A percentile compares a stretch with the other conserved stretches of the same genome.
phyloP scores from a whole-genome alignment of 768 basidiomycete genomes.

The Collybia mongolica region DNA sequence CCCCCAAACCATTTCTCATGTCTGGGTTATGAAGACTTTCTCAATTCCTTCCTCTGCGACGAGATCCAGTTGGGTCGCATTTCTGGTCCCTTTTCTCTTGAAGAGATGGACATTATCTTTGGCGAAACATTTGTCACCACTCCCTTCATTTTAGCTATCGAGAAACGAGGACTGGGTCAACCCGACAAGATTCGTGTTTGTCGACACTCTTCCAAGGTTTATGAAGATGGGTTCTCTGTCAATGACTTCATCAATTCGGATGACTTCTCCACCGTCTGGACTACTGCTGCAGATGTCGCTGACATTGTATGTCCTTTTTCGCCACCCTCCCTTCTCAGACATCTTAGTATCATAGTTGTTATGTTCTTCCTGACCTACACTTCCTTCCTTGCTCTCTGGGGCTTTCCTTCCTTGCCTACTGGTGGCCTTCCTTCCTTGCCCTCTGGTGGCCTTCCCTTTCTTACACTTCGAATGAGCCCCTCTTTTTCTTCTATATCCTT shows the following conservation, averaged over 20 bases:
- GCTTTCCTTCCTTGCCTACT: no score
- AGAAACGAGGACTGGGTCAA: background rate
- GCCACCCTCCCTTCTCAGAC: background rate
- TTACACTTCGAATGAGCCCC: background rate
- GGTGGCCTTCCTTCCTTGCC: background rate
- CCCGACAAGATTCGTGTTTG: background rate
- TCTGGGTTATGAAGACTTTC: background rate
- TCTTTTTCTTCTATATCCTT: background rate
- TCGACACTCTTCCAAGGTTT: background rate
- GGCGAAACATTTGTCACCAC: conserved; percentile 1
- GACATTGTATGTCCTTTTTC: background rate
- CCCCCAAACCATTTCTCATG: conserved; percentile 1
- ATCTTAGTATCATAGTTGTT: no score
- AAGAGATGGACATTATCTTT: background rate
- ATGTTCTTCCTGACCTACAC: no score
- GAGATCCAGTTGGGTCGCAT: background rate
- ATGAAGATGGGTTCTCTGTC: background rate
- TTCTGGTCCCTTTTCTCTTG: background rate
- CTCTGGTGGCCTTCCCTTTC: background rate
- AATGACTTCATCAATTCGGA: conserved; percentile 2
- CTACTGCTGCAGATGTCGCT: background rate
- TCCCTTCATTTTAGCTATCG: background rate
- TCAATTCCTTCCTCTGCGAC: background rate
- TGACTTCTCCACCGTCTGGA: background rate
- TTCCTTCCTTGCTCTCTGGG: no score